Base-by-base conservation (phyloP, 495 filamentous ascomycete genomes). In the Penicillium simplicissimum region DNA sequence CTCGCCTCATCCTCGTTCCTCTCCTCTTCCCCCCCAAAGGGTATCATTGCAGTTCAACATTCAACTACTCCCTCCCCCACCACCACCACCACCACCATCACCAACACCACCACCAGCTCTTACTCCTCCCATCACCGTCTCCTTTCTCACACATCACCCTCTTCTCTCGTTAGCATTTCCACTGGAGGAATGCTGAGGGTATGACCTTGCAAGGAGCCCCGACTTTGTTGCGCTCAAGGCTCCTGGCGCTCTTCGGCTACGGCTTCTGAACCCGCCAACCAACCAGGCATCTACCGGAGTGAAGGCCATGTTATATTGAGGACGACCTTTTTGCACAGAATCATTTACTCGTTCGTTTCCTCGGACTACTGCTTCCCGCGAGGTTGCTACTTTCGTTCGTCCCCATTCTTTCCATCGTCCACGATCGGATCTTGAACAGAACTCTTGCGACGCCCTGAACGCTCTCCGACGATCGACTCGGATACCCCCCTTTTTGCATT, bases 201-300 rank as follows among this genome's bases (percentile, higher is more conserved):
- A 81, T 81, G 78, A 81, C 71, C 71, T 69, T 62, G 60, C 73
- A 76, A 66, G 71, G 75, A 74, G 76, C 75, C 77, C 64, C 73
- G 72, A 72, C 64, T 77, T 79, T 69, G 71, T 75, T 79, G 78
- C 77, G 78, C 76, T 76, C 75, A 74, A 70, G 72, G 72, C 76
- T 77, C 72, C 73, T 76, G 70, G 75, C 73, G 70, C 74, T 69
- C 72, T 64, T 71, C 67, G 61, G 66, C 67, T 61, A 62, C 61
- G 58, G 49, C 65, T 59, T 71, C 60, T 61, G 67, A 72, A 64
- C 55, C 63, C 62, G 61, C 61, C 58, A 64, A 63, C 47, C 57
- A 56, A 57, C 48, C 58, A 63, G 38, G 58, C 55, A 61, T 60
- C 61, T 31, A 56, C 60, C 53, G 56, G 57, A 60, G 61, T 63